Evolutionary conservation across 2,329 filamentous ascomycete species (phyloP), one percentile per base, ranked within the genome.

Genomic region (Beauveria asiatica): DNA sequence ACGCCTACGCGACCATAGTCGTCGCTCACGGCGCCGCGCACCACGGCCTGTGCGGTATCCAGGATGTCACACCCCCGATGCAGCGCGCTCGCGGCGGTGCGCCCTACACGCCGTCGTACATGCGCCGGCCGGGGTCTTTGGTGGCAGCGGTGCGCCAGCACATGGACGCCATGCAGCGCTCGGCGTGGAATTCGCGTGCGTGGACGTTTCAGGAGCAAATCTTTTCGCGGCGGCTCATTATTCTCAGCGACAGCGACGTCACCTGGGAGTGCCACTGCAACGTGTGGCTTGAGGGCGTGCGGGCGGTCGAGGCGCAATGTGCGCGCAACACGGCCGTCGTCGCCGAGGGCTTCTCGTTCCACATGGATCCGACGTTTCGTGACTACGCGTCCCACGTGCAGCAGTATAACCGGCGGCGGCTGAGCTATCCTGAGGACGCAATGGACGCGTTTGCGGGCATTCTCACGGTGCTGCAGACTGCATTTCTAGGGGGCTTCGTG

Each of bases 211-310:
- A 59, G 49, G 57, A 59, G 57, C 57, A 59, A 17, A 59, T 59
- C 13, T 63, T 63, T 25, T 59, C 46, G 7, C 49, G 41, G 17
- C 41, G 60, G 25, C 53, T 58, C 21, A 30, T 62, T 25, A 16
- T 62, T 17, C 45, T 62, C 39, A 19, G 39, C 25, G 53, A 62
- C 16, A n/a, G 3, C 19, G 55, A 33, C 3, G 45, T 58, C 9
- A 41, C 54, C 7, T 62, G 60, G 60, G 60, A 62, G 52, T 62
- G 60, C 27, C 50, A 54, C 57, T 62, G 60, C 49, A 54, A 33
- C 45, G 49, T 62, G n/a, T 62, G 60, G 60, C 56, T 58, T n/a
- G 60, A 62, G 44, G 60, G 56, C 42, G 57, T 59, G n/a, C 9
- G 9, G 30, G 57, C 57, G 41, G 42, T 50, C 21, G 57, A 59